These are phyloP conservation scores for Plasmodium yoelii DNA, from an alignment of 169 alveolate genomes.

Conservation along the genomic window DNA sequence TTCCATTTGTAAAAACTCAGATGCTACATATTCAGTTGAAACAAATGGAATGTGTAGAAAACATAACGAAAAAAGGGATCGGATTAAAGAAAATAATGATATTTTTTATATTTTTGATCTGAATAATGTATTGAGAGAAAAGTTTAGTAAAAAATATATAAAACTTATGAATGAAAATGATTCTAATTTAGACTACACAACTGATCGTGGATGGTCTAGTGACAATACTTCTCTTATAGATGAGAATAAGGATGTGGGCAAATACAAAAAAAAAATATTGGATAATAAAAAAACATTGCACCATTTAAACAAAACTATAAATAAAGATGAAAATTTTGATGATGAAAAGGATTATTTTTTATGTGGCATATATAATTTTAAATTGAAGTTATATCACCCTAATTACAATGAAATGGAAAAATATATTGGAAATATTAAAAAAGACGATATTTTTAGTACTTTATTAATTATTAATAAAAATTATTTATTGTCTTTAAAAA, in stretches of 20 bases:
- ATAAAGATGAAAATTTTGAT: not conserved
- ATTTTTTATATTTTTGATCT: conserved; percentile 29
- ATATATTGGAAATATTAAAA: conserved; percentile 7
- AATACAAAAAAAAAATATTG: too few species aligned
- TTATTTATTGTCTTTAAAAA: conserved; percentile 34
- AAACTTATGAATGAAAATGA: conserved; percentile 4
- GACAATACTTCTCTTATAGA: not conserved
- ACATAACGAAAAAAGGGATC: not conserved
- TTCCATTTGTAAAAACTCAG: not conserved
- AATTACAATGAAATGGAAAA: not conserved
- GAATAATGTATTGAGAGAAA: conserved; percentile 42
- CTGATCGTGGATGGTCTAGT: too few species aligned
- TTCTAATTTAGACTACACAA: not conserved
- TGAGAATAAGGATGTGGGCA: not conserved
- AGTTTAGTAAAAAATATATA: conserved; percentile 15
- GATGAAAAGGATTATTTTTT: conserved; percentile 5
- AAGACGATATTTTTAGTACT: conserved; percentile 10
- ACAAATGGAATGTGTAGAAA: not conserved
- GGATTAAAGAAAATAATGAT: not conserved
- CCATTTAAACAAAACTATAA: too few species aligned
- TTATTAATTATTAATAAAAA: conserved; percentile 44
- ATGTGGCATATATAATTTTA: conserved; percentile 46
- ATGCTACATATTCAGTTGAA: not conserved
- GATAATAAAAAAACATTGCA: too few species aligned
- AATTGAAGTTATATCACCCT: conserved; percentile 50